A percentile compares a stretch with the other conserved stretches of the same genome.
Evolutionary conservation across 768 basidiomycete genomes (phyloP).

Genomic region (Hericium rajendrae): DNA sequence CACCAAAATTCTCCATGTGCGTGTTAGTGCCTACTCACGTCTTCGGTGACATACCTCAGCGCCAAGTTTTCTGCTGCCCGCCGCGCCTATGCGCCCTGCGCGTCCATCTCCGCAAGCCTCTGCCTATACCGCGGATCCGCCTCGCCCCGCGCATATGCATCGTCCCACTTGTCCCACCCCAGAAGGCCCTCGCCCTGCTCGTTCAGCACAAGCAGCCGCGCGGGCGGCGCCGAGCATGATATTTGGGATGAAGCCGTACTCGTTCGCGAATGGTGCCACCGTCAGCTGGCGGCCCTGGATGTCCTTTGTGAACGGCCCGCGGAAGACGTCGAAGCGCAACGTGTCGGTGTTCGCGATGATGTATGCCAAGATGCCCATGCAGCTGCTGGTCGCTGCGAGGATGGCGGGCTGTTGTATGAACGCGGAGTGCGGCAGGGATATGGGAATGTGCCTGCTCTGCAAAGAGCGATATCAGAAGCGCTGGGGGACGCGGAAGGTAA

Average conservation of each 20-base stretch:
- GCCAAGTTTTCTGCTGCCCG: neutral
- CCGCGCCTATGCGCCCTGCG: neutral
- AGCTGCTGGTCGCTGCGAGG: constrained; percentile 52
- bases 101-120: neutral
- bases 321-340: constrained; percentile 56
- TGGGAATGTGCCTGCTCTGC: constrained; percentile 30
- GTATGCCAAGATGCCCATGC: constrained; percentile 42
- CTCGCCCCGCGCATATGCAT: constrained; percentile 29
- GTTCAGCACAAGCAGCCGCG: constrained; percentile 44
- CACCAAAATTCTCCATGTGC: neutral
- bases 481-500: too few species aligned
- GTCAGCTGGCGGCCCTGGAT: too few species aligned
- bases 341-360: constrained; percentile 57
- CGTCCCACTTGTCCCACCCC: neutral
- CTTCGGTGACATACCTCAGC: neutral
- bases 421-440: constrained; percentile 4
- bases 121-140: too few species aligned
- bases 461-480: constrained; percentile 52
- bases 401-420: constrained; percentile 33
- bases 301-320: constrained; percentile 68
- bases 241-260: constrained; percentile 52
- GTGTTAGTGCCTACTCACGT: neutral
- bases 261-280: constrained; percentile 56
- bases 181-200: constrained; percentile 30
- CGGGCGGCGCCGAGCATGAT: constrained; percentile 42